phyloP scores from a whole-genome alignment of 768 basidiomycete genomes.

The Panaeolus cyanescens region DNA sequence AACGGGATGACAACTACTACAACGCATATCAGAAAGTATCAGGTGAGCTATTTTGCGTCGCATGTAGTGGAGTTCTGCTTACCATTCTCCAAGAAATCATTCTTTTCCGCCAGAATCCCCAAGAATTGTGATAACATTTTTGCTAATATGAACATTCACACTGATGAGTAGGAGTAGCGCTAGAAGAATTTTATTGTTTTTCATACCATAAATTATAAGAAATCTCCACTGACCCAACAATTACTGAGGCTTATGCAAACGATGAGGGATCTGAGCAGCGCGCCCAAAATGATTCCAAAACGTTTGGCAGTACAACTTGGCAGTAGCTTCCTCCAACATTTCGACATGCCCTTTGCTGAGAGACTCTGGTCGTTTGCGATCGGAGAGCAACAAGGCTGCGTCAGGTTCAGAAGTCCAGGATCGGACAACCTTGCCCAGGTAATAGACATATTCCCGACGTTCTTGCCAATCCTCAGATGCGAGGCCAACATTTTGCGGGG shows the following conservation, averaged over 20 bases:
- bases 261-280: slow-evolving; percentile 10
- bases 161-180: neutral
- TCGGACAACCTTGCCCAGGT: neutral
- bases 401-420: slow-evolving; percentile 3
- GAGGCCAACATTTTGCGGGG: neutral
- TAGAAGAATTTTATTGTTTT: neutral
- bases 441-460: neutral
- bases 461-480: neutral
- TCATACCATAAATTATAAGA: neutral
- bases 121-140: neutral
- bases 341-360: neutral
- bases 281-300: slow-evolving; percentile 9
- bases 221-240: neutral
- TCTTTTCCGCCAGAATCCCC: neutral
- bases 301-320: slow-evolving; percentile 7
- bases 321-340: neutral
- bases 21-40: neutral
- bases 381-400: neutral
- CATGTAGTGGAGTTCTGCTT: neutral
- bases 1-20: neutral
- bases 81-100: neutral
- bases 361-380: neutral
- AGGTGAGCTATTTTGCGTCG: neutral
- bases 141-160: neutral
- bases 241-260: neutral